Percentiles rank a stretch among this genome's conserved stretches.
Evolutionary conservation across 768 basidiomycete species (phyloP).

Genomic region (Porphyrellus cyaneotinctus): DNA sequence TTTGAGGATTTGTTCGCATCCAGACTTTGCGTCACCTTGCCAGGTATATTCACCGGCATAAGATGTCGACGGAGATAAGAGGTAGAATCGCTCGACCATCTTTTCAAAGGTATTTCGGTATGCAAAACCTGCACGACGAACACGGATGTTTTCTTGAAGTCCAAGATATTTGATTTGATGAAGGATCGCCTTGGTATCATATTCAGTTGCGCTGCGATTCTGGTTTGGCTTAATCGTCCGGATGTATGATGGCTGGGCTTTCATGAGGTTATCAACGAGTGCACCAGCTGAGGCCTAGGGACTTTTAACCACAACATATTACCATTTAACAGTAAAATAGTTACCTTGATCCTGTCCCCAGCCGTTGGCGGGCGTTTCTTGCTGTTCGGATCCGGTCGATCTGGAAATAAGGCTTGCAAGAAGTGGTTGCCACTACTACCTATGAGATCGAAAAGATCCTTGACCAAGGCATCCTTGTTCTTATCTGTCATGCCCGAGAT

Average conservation of each 20-base stretch:
- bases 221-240: constrained; percentile 99
- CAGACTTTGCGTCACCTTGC: constrained; percentile 85
- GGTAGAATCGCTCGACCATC: constrained; percentile 97
- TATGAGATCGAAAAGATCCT: constrained; percentile 90
- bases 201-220: constrained; percentile 88
- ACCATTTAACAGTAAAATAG: not conserved
- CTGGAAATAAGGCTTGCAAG: constrained; percentile 85
- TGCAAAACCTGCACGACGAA: constrained; percentile 95
- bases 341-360: constrained; percentile 94
- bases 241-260: constrained; percentile 95
- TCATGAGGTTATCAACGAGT: constrained; percentile 96
- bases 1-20: constrained; percentile 87
- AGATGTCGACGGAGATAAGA: constrained; percentile 90
- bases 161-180: constrained; percentile 99
- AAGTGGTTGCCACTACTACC: constrained; percentile 78
- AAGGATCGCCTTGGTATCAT: constrained; percentile 90
- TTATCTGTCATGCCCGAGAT: constrained; percentile 99
- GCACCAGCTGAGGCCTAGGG: constrained; percentile 84
- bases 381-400: constrained; percentile 91
- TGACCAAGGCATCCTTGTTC: constrained; percentile 96
- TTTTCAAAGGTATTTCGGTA: constrained; percentile 98
- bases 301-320: not conserved
- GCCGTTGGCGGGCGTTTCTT: constrained; percentile 98
- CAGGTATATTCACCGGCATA: constrained; percentile 99
- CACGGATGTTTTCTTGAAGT: constrained; percentile 96